Percentiles rank a stretch among this genome's conserved stretches.
These are phyloP conservation scores for Dorcoceras hygrometricum DNA, from an alignment of 257 asterid genomes.

Conservation along the genomic window DNA sequence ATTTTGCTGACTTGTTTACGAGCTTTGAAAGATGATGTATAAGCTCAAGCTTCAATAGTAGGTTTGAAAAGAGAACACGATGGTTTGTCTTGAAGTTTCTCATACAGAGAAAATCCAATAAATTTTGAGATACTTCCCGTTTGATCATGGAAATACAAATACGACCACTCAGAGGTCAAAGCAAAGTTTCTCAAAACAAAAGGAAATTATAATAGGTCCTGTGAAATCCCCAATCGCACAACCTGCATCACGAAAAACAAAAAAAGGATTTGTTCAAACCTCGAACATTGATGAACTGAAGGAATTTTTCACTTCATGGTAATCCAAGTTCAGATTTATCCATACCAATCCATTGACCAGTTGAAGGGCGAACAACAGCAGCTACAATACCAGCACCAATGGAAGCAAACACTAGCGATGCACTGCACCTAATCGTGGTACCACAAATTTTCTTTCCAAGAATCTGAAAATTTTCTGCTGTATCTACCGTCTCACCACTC, in stretches of 20 bases:
- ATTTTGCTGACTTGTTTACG: not conserved
- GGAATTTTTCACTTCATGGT: not conserved
- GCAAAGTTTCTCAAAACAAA: conserved; percentile 48
- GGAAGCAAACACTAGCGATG: conserved; percentile 76
- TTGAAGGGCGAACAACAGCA: conserved; percentile 52
- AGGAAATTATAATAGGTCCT: conserved; percentile 64
- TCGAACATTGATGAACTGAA: not conserved
- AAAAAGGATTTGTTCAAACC: not conserved
- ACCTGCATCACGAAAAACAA: conserved; percentile 40
- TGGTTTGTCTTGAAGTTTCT: too few species aligned
- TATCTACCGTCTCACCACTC: conserved; percentile 28
- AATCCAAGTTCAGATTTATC: not conserved
- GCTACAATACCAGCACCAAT: conserved; percentile 92
- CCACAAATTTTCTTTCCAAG: conserved; percentile 57
- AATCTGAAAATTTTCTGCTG: conserved; percentile 30
- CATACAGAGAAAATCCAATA: not conserved
- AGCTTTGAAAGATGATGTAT: not conserved
- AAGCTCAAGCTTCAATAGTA: not conserved
- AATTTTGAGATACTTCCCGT: not conserved
- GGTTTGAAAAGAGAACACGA: not conserved
- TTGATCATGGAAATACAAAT: not conserved
- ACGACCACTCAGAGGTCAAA: conserved; percentile 27
- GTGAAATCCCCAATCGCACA: conserved; percentile 75
- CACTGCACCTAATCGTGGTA: conserved; percentile 54
- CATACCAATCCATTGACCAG: conserved; percentile 96